These are phyloP conservation scores for Sporothrix mexicana DNA, from an alignment of 2,329 filamentous ascomycete genomes.

Conservation along the genomic window DNA sequence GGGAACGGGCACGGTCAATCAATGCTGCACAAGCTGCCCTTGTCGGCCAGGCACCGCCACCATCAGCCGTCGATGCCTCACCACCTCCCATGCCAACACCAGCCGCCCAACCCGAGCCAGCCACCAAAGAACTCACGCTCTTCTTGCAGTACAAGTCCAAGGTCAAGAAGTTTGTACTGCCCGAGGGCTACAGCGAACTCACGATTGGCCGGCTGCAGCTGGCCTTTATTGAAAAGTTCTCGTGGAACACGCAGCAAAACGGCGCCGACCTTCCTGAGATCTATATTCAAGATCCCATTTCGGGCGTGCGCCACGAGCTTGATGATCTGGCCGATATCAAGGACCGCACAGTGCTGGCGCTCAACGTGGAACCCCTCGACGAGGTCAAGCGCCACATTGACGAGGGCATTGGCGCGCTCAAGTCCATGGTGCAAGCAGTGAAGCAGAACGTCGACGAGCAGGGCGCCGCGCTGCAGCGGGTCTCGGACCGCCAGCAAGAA, in stretches of 20 bases:
- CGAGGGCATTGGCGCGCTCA: conserved; percentile 82
- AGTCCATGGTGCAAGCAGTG: conserved; percentile 82
- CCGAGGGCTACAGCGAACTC: conserved; percentile 82
- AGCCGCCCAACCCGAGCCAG: conserved; percentile 42
- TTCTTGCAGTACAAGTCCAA: conserved; percentile 97
- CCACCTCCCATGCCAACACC: not conserved
- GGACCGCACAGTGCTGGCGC: conserved; percentile 89
- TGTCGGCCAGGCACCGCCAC: conserved; percentile 21
- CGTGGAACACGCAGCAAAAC: conserved; percentile 96
- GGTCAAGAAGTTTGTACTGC: conserved; percentile 92
- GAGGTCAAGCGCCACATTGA: conserved; percentile 97
- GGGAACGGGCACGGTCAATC: conserved; percentile 37
- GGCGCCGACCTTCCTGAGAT: conserved; percentile 94
- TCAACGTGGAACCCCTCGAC: conserved; percentile 91
- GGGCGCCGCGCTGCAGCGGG: conserved; percentile 77
- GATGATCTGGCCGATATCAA: conserved; percentile 94
- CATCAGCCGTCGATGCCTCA: not conserved
- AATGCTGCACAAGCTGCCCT: conserved; percentile 31
- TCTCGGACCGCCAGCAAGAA: conserved; percentile 90
- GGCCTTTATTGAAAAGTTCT: conserved; percentile 98
- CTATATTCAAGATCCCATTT: conserved; percentile 94
- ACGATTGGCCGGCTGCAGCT: conserved; percentile 88
- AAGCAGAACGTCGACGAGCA: conserved; percentile 85
- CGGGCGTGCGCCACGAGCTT: conserved; percentile 93
- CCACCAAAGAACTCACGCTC: conserved; percentile 83